These are phyloP conservation scores for Platanthera guangdongensis DNA, from an alignment of 106 monocot species.

Conservation along the genomic window DNA sequence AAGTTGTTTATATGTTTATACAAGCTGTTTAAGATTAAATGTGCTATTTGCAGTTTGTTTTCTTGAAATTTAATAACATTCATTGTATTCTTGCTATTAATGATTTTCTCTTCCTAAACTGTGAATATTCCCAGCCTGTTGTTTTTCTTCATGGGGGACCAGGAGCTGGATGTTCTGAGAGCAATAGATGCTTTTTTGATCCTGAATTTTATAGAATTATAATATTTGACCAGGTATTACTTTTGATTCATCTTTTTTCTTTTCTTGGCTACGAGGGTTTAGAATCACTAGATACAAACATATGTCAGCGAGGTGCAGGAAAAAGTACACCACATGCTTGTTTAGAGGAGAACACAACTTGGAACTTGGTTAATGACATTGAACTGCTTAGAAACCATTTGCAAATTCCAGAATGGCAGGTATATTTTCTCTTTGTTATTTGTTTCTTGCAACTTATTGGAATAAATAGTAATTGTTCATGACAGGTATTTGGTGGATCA, in stretches of 20 bases:
- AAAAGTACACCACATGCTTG: constrained; percentile 98
- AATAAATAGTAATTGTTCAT: constrained; percentile 1
- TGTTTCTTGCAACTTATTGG: neutral
- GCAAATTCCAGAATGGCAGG: constrained; percentile 96
- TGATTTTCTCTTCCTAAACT: neutral
- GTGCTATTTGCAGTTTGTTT: neutral
- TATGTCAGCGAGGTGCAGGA: constrained; percentile 81
- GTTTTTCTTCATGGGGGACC: constrained; percentile 99
- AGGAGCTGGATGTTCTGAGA: constrained; percentile 78
- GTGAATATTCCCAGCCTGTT: constrained; percentile 54
- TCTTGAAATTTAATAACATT: neutral
- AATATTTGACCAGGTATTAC: constrained; percentile 83
- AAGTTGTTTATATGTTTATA: neutral
- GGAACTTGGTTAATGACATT: constrained; percentile 89
- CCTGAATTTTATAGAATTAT: constrained; percentile 91
- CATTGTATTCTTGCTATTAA: neutral
- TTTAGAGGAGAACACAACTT: constrained; percentile 96
- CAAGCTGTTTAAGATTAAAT: neutral
- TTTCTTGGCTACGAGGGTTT: neutral
- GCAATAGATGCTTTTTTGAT: constrained; percentile 86
- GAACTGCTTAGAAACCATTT: constrained; percentile 86
- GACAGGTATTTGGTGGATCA: constrained; percentile 95
- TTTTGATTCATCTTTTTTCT: constrained; percentile 1
- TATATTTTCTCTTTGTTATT: constrained; percentile 8
- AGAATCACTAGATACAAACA: constrained; percentile 1